A percentile compares a stretch with the other conserved stretches of the same genome.
Evolutionary conservation across 129 eudicot species (phyloP).

Genomic region (Centella asiatica): DNA sequence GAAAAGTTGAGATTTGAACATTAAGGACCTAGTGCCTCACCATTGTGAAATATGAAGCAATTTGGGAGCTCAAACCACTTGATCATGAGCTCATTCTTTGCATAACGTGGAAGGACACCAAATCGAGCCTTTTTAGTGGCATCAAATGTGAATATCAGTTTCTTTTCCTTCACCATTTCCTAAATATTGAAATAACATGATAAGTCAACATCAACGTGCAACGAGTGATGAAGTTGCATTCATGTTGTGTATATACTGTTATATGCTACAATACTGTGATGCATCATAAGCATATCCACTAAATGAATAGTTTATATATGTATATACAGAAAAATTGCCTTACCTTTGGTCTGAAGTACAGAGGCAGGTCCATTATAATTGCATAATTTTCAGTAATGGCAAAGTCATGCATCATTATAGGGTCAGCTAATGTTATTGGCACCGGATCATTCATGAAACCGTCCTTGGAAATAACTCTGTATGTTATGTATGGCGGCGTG

Average conservation of each 20-base stretch:
- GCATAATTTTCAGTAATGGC: constrained; percentile 93
- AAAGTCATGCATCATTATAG: too few species aligned
- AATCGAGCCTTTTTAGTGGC: constrained; percentile 79
- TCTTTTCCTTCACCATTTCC: constrained; percentile 87
- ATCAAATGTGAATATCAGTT: constrained; percentile 48
- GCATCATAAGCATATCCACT: background rate
- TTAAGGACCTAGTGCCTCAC: constrained; percentile 28
- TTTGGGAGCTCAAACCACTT: constrained; percentile 98
- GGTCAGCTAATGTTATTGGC: constrained; percentile 66
- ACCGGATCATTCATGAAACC: constrained; percentile 89
- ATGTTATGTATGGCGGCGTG: constrained; percentile 61
- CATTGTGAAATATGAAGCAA: constrained; percentile 89
- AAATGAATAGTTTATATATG: background rate
- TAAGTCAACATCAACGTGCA: background rate
- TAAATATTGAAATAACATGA: constrained; percentile 14
- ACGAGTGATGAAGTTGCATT: too few species aligned
- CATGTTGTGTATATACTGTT: too few species aligned
- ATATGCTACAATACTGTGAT: background rate
- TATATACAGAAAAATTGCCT: background rate
- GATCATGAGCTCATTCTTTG: constrained; percentile 63
- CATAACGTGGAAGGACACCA: constrained; percentile 96
- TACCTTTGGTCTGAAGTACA: constrained; percentile 76
- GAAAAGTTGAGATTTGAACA: background rate
- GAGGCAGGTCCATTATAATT: constrained; percentile 81
- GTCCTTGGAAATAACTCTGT: constrained; percentile 80